phyloP scores from a whole-genome alignment of 805 yeast species.

The Saccharomycopsis sp. region DNA sequence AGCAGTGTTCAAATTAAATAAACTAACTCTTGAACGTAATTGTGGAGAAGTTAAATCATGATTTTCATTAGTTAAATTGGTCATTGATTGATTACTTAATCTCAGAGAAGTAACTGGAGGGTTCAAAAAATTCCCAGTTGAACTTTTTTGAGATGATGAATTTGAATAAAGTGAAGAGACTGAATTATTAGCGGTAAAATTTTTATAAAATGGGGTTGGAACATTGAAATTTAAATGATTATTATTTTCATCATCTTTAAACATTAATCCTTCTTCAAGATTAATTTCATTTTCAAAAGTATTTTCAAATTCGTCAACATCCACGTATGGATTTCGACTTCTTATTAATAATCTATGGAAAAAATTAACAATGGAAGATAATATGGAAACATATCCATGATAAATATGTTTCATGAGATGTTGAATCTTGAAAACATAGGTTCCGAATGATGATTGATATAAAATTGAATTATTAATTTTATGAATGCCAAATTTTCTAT shows the following conservation, averaged over 20 bases:
- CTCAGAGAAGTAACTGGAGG: background rate
- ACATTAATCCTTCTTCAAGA: slow-evolving; percentile 13
- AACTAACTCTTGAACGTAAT: slow-evolving; percentile 16
- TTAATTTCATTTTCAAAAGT: slow-evolving; percentile 11
- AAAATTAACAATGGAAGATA: background rate
- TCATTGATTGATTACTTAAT: background rate
- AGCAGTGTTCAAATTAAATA: slow-evolving; percentile 10
- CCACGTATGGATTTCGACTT: background rate
- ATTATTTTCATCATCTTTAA: background rate
- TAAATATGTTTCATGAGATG: background rate
- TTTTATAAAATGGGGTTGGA: slow-evolving; percentile 5
- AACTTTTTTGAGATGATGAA: slow-evolving; percentile 1
- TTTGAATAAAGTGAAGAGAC: slow-evolving; percentile 10
- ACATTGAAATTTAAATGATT: background rate
- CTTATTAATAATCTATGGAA: background rate
- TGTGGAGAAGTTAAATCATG: slow-evolving; percentile 6
- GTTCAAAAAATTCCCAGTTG: no score
- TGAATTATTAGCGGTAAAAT: slow-evolving; percentile 6
- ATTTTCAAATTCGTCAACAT: background rate
- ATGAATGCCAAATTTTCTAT: slow-evolving; percentile 3
- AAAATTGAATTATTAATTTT: slow-evolving; percentile 4
- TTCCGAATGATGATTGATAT: slow-evolving; percentile 8
- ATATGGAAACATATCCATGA: background rate
- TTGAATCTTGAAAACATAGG: background rate
- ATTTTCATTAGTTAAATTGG: background rate